Evolutionary conservation across 192 early-diverging fungal species (phyloP).

Genomic region (Entomortierella parvispora): DNA sequence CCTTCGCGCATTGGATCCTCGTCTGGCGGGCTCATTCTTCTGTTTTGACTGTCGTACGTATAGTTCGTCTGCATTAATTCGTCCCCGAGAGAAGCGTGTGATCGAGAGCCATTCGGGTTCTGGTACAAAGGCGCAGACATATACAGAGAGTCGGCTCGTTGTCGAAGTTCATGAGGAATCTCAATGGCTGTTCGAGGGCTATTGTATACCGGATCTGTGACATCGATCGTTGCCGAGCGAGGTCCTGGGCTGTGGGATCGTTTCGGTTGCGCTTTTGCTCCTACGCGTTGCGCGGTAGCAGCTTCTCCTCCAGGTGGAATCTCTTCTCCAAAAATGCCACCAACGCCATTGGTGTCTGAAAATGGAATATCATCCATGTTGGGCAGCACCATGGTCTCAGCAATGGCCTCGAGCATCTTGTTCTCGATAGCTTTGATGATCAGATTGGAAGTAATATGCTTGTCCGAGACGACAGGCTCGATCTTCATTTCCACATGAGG

Average conservation of each 20-base stretch:
- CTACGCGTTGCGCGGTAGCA: neutral
- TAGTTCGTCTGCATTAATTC: conserved; percentile 35
- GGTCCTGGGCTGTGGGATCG: conserved; percentile 6
- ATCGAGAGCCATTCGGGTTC: conserved; percentile 3
- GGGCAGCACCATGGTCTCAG: conserved; percentile 83
- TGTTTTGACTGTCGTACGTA: conserved; percentile 15
- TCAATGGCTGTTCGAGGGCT: conserved; percentile 30
- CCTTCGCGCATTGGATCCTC: conserved; percentile 27
- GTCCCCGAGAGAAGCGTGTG: conserved; percentile 26
- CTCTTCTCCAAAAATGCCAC: conserved; percentile 68
- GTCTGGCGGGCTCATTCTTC: neutral
- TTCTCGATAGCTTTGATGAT: conserved; percentile 89
- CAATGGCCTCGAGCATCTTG: conserved; percentile 83
- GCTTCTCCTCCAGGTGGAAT: conserved; percentile 22
- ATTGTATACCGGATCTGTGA: neutral
- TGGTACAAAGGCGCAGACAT: conserved; percentile 12
- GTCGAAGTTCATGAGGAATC: conserved; percentile 17
- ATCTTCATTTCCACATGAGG: conserved; percentile 79
- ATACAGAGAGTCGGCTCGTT: conserved; percentile 16
- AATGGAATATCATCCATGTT: conserved; percentile 91
- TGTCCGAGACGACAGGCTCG: conserved; percentile 85
- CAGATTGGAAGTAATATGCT: conserved; percentile 78
- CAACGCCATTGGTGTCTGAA: conserved; percentile 64
- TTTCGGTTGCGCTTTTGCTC: neutral
- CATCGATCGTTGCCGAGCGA: conserved; percentile 30